phyloP scores from a whole-genome alignment of 441 rosid genomes.

The Pelargonium cotyledonis region DNA sequence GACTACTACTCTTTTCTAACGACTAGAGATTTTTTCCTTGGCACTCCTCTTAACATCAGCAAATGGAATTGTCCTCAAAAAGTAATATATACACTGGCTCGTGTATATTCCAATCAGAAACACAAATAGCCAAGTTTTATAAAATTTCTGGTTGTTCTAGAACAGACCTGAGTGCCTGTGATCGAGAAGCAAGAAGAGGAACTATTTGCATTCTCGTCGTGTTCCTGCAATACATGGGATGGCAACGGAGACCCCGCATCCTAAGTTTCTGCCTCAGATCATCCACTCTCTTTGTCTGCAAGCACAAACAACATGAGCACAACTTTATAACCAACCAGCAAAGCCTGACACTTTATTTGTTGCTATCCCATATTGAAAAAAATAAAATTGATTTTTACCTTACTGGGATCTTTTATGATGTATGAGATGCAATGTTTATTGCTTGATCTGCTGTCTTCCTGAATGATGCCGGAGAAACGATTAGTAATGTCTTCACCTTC shows the following conservation, averaged over 20 bases:
- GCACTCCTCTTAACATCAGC: too few species aligned
- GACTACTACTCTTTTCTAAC: too few species aligned
- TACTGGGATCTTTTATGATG: slow-evolving; percentile 51
- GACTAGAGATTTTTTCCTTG: too few species aligned
- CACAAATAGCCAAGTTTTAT: not conserved
- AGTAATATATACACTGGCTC: too few species aligned
- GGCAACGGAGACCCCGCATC: slow-evolving; percentile 92
- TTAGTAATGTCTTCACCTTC: slow-evolving; percentile 44
- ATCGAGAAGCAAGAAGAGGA: slow-evolving; percentile 90
- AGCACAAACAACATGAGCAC: slow-evolving; percentile 21
- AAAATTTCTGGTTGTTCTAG: not conserved
- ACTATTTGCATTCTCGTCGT: slow-evolving; percentile 67
- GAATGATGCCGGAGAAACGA: slow-evolving; percentile 35
- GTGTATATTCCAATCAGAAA: not conserved
- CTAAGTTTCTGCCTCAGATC: slow-evolving; percentile 91
- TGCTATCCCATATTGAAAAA: too few species aligned
- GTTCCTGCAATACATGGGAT: slow-evolving; percentile 89
- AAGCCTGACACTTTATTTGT: too few species aligned
- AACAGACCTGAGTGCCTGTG: slow-evolving; percentile 79
- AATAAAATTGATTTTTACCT: slow-evolving; percentile 42
- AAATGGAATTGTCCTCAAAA: too few species aligned
- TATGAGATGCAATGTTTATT: slow-evolving; percentile 70
- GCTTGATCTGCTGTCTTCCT: slow-evolving; percentile 56
- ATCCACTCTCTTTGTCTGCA: slow-evolving; percentile 64
- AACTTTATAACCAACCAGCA: too few species aligned